These are phyloP conservation scores for Phytophthora sp. DNA, from an alignment of 352 stramenopile species.

Conservation along the genomic window DNA sequence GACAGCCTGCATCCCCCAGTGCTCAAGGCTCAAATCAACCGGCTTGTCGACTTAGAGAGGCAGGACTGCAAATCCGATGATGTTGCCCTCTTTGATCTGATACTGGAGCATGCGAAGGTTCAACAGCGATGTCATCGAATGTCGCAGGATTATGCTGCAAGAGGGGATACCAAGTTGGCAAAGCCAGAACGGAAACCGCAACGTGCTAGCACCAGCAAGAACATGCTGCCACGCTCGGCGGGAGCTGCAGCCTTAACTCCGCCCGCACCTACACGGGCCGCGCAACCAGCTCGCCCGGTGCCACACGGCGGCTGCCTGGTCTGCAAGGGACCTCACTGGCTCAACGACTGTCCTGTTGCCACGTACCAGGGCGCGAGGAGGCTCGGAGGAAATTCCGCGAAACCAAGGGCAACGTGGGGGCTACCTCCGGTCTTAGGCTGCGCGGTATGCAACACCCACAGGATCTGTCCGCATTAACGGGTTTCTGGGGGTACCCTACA, in stretches of 20 bases:
- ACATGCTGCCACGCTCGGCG: neutral
- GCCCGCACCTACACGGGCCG: neutral
- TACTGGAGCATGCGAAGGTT: slow-evolving; percentile 6
- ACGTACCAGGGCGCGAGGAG: neutral
- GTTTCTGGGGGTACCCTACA: neutral
- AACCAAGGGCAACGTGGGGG: neutral
- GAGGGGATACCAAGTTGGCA: neutral
- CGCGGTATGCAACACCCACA: neutral
- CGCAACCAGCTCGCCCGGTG: neutral
- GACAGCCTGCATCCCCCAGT: neutral
- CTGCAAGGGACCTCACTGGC: slow-evolving; percentile 4
- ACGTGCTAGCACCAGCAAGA: neutral
- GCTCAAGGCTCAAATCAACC: neutral
- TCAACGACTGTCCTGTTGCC: neutral
- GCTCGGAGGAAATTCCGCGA: neutral
- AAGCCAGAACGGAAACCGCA: neutral
- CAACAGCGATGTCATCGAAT: slow-evolving; percentile 5
- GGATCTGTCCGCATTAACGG: slow-evolving; percentile 8
- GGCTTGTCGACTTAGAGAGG: slow-evolving; percentile 1
- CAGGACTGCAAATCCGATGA: slow-evolving; percentile 4
- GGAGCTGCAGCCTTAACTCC: neutral
- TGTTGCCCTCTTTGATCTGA: slow-evolving; percentile 10
- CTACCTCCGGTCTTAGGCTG: neutral
- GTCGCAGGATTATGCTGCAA: slow-evolving; percentile 5
- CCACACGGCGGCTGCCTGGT: neutral